Evolutionary conservation across 2,329 filamentous ascomycete species (phyloP).

Genomic region (Sporothrix protearum): DNA sequence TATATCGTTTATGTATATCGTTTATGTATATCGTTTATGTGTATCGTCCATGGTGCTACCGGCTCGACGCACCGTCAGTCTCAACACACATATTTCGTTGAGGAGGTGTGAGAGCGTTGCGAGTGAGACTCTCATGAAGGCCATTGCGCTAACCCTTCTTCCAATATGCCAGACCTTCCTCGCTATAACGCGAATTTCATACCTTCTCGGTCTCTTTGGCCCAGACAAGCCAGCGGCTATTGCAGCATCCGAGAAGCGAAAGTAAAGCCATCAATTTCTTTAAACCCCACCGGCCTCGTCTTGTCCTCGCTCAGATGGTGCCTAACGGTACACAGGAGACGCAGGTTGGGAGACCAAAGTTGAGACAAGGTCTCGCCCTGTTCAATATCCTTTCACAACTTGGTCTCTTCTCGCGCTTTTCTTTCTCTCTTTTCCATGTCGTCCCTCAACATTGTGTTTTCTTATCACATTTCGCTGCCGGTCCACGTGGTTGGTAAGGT

Average conservation of each 20-base stretch:
- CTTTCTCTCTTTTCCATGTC: not conserved
- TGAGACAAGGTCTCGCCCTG: not conserved
- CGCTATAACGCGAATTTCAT: conserved; percentile 54
- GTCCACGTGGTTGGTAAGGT: not conserved
- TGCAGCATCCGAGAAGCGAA: conserved; percentile 27
- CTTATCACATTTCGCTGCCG: not conserved
- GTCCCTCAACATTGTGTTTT: not conserved
- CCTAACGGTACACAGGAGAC: not conserved
- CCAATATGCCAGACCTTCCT: conserved; percentile 46
- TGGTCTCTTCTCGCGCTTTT: not conserved
- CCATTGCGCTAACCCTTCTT: not conserved
- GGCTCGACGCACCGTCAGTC: not conserved
- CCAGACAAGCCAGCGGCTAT: conserved; percentile 36
- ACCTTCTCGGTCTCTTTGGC: conserved; percentile 59
- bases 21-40: too few species aligned
- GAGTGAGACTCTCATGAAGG: not conserved
- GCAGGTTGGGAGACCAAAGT: not conserved
- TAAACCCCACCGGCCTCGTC: not conserved
- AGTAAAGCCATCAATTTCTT: conserved; percentile 20
- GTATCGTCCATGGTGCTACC: not conserved
- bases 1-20: not conserved
- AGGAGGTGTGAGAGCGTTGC: not conserved
- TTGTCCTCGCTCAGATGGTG: not conserved
- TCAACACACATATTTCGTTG: not conserved
- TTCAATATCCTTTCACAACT: not conserved